Evolutionary conservation across 2,329 filamentous ascomycete species (phyloP), one percentile per base, ranked within the genome.

Genomic region (Nothopassalora personata): DNA sequence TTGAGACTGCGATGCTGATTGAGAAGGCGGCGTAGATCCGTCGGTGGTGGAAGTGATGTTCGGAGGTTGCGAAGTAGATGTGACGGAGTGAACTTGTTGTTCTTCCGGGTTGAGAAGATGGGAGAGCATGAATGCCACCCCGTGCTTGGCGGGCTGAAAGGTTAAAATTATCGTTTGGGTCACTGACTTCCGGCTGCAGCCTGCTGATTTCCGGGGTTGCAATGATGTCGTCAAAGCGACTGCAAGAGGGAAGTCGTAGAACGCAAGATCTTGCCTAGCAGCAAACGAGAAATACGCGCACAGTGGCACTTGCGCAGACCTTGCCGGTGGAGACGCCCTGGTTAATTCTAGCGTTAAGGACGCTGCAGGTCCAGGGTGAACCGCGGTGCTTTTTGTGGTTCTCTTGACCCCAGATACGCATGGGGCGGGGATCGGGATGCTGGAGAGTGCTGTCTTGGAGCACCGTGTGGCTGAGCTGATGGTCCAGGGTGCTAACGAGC

Each of bases 1-100:
- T 6, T 62, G 52, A 11, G 64, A 54, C n/a, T 60, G 59, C 30
- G 62, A 56, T 43, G 48, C 46, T 31, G 59, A 53, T n/a, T 28
- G 46, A n/a, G 61, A 52, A 15, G 53, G 33, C 51, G 27, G 39
- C 47, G 45, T 27, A 39, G 54, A 15, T 31, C 49, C 46, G 56
- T 56, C 28, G 56, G 56, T 43, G 46, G 53, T 27, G 53, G 49
- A 50, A 49, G 54, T 60, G 60, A 27, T 33, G 39, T 33, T 54
- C 15, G 56, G 23, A 54, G 58, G 43, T n/a, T 39, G 28, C 36
- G 59, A 36, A 18, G 39, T 48, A n/a, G 56, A 34, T 31, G 58
- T 51, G 19, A 46, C n/a, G 51, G 39, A 34, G 23, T 56, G 33
- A 31, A 43, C 39, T 43, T 43, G 39, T 43, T 43, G 39, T 43